Percentiles rank a stretch among this genome's conserved stretches.
Conservation (phyloP, 768 basidiomycete genomes). For the Boletus eberwhitei region DNA sequence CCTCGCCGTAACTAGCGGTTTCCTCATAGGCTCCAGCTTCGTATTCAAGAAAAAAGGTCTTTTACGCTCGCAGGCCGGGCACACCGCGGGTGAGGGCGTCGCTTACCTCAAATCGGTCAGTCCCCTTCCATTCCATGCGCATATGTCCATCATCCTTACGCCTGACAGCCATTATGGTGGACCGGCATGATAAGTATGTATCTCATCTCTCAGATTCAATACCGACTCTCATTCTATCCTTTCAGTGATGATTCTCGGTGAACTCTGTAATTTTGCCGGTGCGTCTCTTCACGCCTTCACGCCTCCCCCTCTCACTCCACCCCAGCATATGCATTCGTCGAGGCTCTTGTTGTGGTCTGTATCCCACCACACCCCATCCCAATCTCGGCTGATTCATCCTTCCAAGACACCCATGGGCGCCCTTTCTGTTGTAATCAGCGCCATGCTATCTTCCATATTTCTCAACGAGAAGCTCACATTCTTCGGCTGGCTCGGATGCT, state of each 20-base stretch:
- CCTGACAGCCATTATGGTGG: conserved; percentile 81
- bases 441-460: conserved; percentile 89
- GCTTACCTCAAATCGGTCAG: conserved; percentile 92
- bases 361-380: background rate
- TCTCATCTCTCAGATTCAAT: no score
- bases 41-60: conserved; percentile 98
- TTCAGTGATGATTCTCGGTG: conserved; percentile 88
- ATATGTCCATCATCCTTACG: conserved; percentile 9
- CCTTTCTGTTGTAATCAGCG: conserved; percentile 92
- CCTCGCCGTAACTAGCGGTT: conserved; percentile 71
- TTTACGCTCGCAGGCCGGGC: conserved; percentile 76
- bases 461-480: conserved; percentile 90
- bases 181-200: conserved; percentile 74
- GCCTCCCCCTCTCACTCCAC: conserved; percentile 8
- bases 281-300: conserved; percentile 26
- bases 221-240: background rate
- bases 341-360: conserved; percentile 87
- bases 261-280: conserved; percentile 85
- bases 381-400: conserved; percentile 1
- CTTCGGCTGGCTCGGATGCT: conserved; percentile 96
- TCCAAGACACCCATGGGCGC: conserved; percentile 88
- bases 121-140: conserved; percentile 10
- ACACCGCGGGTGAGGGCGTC: conserved; percentile 79
- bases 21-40: conserved; percentile 90
- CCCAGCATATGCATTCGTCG: conserved; percentile 81